These are phyloP conservation scores for Haematococcus lacustris DNA, from an alignment of 139 green algal species.

Conservation along the genomic window DNA sequence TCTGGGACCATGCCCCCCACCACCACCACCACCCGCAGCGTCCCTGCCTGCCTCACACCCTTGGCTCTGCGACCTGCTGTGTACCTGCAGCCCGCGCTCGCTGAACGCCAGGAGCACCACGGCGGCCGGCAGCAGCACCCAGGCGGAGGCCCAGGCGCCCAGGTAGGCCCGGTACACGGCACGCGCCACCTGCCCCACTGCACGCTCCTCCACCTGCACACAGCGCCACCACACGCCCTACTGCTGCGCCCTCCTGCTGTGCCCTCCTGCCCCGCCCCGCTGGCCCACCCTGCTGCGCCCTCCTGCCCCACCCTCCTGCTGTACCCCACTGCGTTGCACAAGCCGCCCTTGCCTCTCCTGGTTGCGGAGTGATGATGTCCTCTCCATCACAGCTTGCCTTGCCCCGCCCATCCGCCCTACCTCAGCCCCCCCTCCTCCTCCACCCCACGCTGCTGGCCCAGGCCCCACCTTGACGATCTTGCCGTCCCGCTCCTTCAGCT, in stretches of 20 bases:
- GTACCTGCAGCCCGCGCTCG: slow-evolving; percentile 43
- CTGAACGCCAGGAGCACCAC: slow-evolving; percentile 30
- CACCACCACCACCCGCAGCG: background rate
- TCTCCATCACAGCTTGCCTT: background rate
- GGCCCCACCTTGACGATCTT: slow-evolving; percentile 22
- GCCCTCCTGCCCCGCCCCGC: background rate
- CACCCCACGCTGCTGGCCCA: background rate
- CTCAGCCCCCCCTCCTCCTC: background rate
- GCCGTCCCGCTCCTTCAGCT: slow-evolving; percentile 27
- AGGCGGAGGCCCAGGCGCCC: slow-evolving; percentile 48
- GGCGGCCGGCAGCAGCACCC: slow-evolving; percentile 46
- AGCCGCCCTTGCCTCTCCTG: background rate
- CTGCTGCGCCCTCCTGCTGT: background rate
- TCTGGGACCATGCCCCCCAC: background rate
- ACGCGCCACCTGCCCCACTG: slow-evolving; percentile 59
- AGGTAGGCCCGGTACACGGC: slow-evolving; percentile 74
- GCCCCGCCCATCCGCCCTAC: background rate
- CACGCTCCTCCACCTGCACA: slow-evolving; percentile 56
- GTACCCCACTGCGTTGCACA: background rate
- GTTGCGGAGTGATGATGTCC: background rate
- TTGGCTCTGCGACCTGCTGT: background rate
- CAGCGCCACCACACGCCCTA: background rate
- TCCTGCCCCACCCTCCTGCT: background rate
- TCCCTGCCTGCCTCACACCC: background rate
- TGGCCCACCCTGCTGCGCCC: background rate